Conservation (phyloP, 2,329 filamentous ascomycete genomes). For the Gremmenia infestans region DNA sequence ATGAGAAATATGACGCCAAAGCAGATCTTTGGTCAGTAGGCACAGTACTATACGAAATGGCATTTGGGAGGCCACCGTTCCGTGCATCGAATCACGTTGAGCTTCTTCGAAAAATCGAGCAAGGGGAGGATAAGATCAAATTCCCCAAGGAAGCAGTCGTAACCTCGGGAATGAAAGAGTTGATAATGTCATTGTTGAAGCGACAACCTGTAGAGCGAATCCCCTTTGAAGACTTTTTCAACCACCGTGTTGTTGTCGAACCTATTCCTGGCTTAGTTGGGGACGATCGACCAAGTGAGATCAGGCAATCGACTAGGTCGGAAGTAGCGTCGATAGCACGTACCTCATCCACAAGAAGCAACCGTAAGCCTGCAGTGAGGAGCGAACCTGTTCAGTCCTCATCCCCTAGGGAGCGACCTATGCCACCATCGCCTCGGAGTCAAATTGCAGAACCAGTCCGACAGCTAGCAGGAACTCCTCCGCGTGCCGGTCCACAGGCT, state of each 20-base stretch:
- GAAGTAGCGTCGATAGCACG: constrained; percentile 18
- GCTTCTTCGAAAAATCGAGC: constrained; percentile 85
- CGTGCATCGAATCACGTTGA: constrained; percentile 92
- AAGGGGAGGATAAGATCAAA: constrained; percentile 76
- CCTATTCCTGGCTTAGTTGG: constrained; percentile 77
- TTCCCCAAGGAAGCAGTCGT: constrained; percentile 71
- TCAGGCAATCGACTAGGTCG: constrained; percentile 12
- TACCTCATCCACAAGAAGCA: constrained; percentile 22
- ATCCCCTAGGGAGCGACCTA: constrained; percentile 21
- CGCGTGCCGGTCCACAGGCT: constrained; percentile 7
- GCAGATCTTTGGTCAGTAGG: constrained; percentile 97
- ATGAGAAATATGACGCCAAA: constrained; percentile 96
- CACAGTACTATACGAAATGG: constrained; percentile 94
- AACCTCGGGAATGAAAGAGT: constrained; percentile 70
- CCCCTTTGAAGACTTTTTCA: constrained; percentile 82
- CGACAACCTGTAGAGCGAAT: constrained; percentile 80
- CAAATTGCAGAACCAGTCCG: constrained; percentile 14
- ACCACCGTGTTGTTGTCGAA: constrained; percentile 63
- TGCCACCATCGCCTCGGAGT: constrained; percentile 19
- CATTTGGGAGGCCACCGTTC: constrained; percentile 85
- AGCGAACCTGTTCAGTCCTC: constrained; percentile 21
- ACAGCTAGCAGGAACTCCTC: constrained; percentile 20
- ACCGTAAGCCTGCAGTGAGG: constrained; percentile 13
- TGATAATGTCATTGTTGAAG: constrained; percentile 79
- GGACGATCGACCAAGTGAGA: constrained; percentile 56